Base-by-base conservation (phyloP, 2,329 filamentous ascomycete genomes). In the Blastomyces emzantsi region DNA sequence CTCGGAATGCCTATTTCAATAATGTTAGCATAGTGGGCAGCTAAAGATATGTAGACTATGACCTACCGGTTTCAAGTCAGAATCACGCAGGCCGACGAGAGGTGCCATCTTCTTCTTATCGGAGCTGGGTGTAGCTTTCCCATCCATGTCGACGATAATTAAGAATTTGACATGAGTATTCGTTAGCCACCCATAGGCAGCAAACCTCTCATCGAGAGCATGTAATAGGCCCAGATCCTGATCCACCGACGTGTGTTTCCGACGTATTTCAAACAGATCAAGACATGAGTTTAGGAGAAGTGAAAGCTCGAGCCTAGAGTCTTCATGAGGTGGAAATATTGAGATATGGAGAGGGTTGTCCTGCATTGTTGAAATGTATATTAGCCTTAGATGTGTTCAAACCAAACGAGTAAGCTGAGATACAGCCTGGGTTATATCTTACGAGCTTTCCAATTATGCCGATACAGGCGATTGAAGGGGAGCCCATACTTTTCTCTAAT, bases 261-360 rank as follows among this genome's bases (percentile, higher is more conserved):
- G 83, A 64, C 92, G 90, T 65, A 92, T 85, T 70, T 94, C 90
- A 77, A 99, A 97, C 68, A 97, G 87, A 77, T 99, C 94, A 69
- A 99, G 88, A 64, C 90, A 94, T 64, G 89, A 90, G 69, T 92
- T 94, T 66, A 97, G 86, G 59, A 97, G 84, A 70, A 97, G 92
- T 45, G 90, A 91, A 80, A 94, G 97, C 74, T 96, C 91, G 13
- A 97, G 84, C 66, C 74, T 55, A 75, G 81, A 79, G 58, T 82
- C 78, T 72, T 84, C 81, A 80, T 90, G 84, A 57, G 87, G 89
- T 61, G 91, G 89, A 77, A 97, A 96, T 73, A 96, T 86, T 65
- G 90, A 87, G 70, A 96, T 90, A 79, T 97, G 93, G 68, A 97
- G 88, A 64, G 93, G 94, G 74, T 97, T 96, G 80, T 97, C 96